Conservation (phyloP, 805 yeast species). For the Saccharomycopsis sp. region DNA sequence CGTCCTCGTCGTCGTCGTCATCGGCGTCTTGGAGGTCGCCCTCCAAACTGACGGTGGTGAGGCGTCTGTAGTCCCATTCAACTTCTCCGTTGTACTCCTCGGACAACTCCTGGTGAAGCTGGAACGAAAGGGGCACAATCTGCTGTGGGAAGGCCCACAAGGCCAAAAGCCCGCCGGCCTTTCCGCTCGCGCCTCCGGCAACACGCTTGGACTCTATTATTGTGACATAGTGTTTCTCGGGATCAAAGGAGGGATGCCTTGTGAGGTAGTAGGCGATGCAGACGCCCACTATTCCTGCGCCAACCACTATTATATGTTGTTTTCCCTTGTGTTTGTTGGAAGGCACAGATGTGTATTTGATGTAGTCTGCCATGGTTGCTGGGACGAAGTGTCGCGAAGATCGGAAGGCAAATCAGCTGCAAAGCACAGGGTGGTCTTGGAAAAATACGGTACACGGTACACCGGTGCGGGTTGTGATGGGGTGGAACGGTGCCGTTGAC, state of each 20-base stretch:
- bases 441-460: too few species aligned
- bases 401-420: too few species aligned
- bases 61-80: slow-evolving; percentile 89
- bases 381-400: too few species aligned
- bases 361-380: slow-evolving; percentile 21
- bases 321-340: slow-evolving; percentile 38
- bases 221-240: slow-evolving; percentile 70
- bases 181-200: slow-evolving; percentile 96
- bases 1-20: slow-evolving; percentile 14
- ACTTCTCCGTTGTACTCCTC: slow-evolving; percentile 73
- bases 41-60: slow-evolving; percentile 80
- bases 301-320: slow-evolving; percentile 75
- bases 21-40: slow-evolving; percentile 53
- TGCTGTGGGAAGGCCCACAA: slow-evolving; percentile 97
- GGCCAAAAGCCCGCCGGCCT: slow-evolving; percentile 93
- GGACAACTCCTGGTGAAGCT: slow-evolving; percentile 76
- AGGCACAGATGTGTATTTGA: slow-evolving; percentile 16
- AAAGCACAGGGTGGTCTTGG: too few species aligned
- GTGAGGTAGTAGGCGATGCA: slow-evolving; percentile 88
- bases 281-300: slow-evolving; percentile 95
- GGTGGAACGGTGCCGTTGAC: too few species aligned
- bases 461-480: too few species aligned
- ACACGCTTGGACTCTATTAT: slow-evolving; percentile 84
- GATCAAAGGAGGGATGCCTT: slow-evolving; percentile 72
- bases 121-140: slow-evolving; percentile 81